phyloP scores from a whole-genome alignment of 202 grass and related monocot species.

The Hordeum pubiflorum region DNA sequence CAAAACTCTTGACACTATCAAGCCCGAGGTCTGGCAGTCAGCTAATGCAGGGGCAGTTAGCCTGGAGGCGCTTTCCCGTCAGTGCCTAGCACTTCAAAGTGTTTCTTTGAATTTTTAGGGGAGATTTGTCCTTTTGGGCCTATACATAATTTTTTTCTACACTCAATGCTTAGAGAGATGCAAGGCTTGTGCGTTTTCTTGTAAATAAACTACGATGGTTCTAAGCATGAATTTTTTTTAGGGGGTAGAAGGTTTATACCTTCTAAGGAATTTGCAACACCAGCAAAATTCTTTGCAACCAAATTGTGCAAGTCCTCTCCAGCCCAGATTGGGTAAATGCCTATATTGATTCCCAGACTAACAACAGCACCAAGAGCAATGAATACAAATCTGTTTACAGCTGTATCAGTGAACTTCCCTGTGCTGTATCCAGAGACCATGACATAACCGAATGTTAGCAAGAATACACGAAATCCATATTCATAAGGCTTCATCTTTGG shows the following conservation, averaged over 20 bases:
- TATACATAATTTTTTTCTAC: neutral
- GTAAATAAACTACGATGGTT: neutral
- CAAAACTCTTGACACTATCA: neutral
- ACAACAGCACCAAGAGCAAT: constrained; percentile 67
- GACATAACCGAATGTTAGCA: constrained; percentile 86
- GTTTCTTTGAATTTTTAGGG: neutral
- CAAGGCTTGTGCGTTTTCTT: neutral
- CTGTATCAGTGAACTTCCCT: constrained; percentile 46
- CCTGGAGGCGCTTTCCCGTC: neutral
- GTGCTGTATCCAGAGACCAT: constrained; percentile 69
- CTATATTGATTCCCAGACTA: constrained; percentile 58
- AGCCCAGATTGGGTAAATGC: constrained; percentile 84
- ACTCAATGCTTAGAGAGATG: neutral
- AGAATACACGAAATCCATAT: constrained; percentile 74
- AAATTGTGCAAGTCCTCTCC: constrained; percentile 86
- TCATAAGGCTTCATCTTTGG: constrained; percentile 76
- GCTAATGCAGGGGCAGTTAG: neutral
- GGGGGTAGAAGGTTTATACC: constrained; percentile 19
- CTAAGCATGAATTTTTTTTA: neutral
- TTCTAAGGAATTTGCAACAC: constrained; percentile 90
- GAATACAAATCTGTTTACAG: constrained; percentile 63
- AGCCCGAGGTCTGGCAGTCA: neutral
- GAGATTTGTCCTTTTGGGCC: neutral
- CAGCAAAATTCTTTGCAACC: constrained; percentile 62
- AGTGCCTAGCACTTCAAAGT: neutral